phyloP scores from a whole-genome alignment of 257 asterid genomes.

The Gynochthodes officinalis region DNA sequence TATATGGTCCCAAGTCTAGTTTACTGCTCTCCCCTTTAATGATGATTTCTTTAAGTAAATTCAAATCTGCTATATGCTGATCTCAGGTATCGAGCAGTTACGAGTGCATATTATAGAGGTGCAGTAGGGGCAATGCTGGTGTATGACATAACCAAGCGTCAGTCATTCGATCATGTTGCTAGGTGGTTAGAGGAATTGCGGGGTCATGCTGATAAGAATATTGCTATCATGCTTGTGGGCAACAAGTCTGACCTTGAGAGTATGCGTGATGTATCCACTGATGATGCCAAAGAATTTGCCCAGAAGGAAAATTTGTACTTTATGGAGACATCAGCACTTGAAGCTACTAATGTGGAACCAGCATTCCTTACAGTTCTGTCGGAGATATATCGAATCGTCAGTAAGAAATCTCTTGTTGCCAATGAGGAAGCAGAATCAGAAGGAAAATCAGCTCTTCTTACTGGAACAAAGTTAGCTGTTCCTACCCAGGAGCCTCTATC shows the following conservation, averaged over 20 bases:
- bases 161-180: slow-evolving; percentile 71
- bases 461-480: slow-evolving; percentile 62
- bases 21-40: not conserved
- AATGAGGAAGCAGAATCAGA: slow-evolving; percentile 65
- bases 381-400: slow-evolving; percentile 69
- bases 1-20: not conserved
- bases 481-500: slow-evolving; percentile 64
- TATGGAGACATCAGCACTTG: slow-evolving; percentile 88
- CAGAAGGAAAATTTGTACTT: slow-evolving; percentile 77
- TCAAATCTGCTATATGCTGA: slow-evolving; percentile 14
- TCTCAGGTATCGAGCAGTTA: slow-evolving; percentile 84
- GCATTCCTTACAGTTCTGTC: slow-evolving; percentile 62
- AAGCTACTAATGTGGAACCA: slow-evolving; percentile 79
- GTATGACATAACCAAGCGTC: slow-evolving; percentile 75
- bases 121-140: slow-evolving; percentile 94
- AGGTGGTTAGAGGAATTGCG: slow-evolving; percentile 84
- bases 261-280: slow-evolving; percentile 61
- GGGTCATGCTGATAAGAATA: slow-evolving; percentile 76
- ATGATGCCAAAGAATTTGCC: slow-evolving; percentile 85
- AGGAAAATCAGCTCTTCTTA: slow-evolving; percentile 68
- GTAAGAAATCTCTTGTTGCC: slow-evolving; percentile 78
- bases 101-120: slow-evolving; percentile 92
- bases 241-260: slow-evolving; percentile 75
- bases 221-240: slow-evolving; percentile 80
- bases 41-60: not conserved